Percentiles rank a stretch among this genome's conserved stretches.
Evolutionary conservation across 2,329 filamentous ascomycete genomes (phyloP).

Genomic region (Dactylellina sp.): DNA sequence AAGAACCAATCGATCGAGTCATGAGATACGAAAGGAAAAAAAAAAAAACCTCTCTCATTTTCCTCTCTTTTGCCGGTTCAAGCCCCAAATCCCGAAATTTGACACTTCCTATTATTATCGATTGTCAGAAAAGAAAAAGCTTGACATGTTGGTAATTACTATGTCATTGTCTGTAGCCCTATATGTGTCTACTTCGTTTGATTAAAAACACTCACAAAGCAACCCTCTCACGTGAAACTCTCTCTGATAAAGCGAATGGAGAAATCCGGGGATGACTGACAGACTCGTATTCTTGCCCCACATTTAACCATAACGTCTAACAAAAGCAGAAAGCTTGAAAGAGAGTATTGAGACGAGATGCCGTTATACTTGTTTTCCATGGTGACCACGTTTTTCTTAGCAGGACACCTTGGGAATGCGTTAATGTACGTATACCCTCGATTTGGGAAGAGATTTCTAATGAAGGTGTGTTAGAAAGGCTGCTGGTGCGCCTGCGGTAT

Average conservation of each 20-base stretch:
- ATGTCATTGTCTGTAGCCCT: background rate
- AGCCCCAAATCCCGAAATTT: slow-evolving; percentile 31
- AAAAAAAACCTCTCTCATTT: slow-evolving; percentile 6
- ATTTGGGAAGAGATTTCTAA: no score
- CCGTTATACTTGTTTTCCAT: no score
- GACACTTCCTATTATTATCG: slow-evolving; percentile 12
- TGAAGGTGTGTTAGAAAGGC: no score
- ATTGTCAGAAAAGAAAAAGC: slow-evolving; percentile 1
- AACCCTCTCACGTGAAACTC: slow-evolving; percentile 57
- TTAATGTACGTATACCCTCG: no score
- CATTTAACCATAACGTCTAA: slow-evolving; percentile 5
- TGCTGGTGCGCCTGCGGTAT: no score
- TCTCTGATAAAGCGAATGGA: slow-evolving; percentile 27
- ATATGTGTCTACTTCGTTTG: no score
- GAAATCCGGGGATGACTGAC: slow-evolving; percentile 22
- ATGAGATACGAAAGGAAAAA: background rate
- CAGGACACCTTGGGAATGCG: no score
- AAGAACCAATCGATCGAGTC: background rate
- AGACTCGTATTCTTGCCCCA: slow-evolving; percentile 42
- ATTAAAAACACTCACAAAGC: slow-evolving; percentile 13
- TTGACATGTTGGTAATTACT: slow-evolving; percentile 8
- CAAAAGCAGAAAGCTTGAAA: no score
- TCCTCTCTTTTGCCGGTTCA: background rate
- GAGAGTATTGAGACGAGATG: no score
- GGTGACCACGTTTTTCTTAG: no score